Base-by-base conservation (phyloP, 208 protist species). In the Porcisia hertigi region DNA sequence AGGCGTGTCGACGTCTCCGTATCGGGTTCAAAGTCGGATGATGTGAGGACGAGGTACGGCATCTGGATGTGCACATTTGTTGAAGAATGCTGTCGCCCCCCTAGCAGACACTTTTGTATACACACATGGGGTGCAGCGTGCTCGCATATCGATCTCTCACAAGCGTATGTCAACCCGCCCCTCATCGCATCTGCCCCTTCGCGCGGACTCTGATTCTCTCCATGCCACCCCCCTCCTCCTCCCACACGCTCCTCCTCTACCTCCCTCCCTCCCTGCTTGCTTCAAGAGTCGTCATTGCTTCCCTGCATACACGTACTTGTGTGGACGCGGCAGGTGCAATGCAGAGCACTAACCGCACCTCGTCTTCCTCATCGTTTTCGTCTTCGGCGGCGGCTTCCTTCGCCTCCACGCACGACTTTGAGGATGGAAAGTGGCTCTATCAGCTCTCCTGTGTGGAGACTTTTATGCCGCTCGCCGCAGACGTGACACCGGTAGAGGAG, bases 401-500 rank as follows among this genome's bases (percentile, higher is more conserved):
- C 45, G 54, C 57, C 52, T 11, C 6, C 18, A 62, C 58, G 3
- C 60, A 77, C 41, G 36, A 45, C n/a, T 60, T 57, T 1, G 18
- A 72, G 23, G 72, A 77, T 73, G 73, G 71, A 12, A 76, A 85
- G 25, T 39, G 74, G 18, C 53, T 92, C 47, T 80, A 76, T 39
- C 65, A 88, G 59, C 75, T 92, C n/a, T 72, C 78, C 36, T 78
- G 80, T 30, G 70, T 86, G 12, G 82, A 90, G 7, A 75, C 74
- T 18, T 75, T 94, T 30, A 54, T 73, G 4, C 73, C 75, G 16
- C 63, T 91, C 30, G 77, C 85, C 11, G 64, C 25, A 16, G 83
- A 83, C 59, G 67, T 92, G 16, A 70, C 71, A 34, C 85, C 76
- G 25, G 84, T 62, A 0, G 69, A 85, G 14, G 90, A 94, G 80